phyloP scores from a whole-genome alignment of 495 filamentous ascomycete genomes.

The Podospora pseudopauciseta region DNA sequence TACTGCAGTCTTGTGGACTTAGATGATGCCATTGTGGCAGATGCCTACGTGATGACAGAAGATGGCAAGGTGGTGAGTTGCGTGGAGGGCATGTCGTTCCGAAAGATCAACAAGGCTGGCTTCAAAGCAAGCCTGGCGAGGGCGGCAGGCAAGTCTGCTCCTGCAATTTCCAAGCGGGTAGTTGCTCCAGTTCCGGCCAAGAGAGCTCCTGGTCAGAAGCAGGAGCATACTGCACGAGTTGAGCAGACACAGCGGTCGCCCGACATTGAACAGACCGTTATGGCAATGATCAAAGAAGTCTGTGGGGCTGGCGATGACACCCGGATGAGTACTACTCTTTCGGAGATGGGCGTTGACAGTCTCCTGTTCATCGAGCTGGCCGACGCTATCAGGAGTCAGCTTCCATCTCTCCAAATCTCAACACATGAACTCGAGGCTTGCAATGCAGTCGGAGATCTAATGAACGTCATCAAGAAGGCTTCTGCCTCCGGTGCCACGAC shows the following conservation, averaged over 20 bases:
- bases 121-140: background rate
- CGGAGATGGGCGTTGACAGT: background rate
- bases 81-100: background rate
- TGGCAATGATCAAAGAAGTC: background rate
- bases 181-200: background rate
- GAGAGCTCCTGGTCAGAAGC: background rate
- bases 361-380: background rate
- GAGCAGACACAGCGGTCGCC: background rate
- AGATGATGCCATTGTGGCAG: background rate
- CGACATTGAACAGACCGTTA: background rate
- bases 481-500: background rate
- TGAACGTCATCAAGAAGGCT: background rate
- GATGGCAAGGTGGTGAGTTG: background rate
- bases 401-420: background rate
- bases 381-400: background rate
- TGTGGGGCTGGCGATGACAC: background rate
- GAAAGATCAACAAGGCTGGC: background rate
- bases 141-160: background rate
- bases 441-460: background rate
- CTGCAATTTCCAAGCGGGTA: background rate
- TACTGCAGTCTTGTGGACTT: background rate
- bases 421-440: background rate
- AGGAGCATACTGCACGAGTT: background rate
- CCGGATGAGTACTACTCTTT: background rate
- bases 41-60: background rate